These are phyloP conservation scores for Boletus insuetus DNA, from an alignment of 768 basidiomycete genomes.

Conservation along the genomic window DNA sequence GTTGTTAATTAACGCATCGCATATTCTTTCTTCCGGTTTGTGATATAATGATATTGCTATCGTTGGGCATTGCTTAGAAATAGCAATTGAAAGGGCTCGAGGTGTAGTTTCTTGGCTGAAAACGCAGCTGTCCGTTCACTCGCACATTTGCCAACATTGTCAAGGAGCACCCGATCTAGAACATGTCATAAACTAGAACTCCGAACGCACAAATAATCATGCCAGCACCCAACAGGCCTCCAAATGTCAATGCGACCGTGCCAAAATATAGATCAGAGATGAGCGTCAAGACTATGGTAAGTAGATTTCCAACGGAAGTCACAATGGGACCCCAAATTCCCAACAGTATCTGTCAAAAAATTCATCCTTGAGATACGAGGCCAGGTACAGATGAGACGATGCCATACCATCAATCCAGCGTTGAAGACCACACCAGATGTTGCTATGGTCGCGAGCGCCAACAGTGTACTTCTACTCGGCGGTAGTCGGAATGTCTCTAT, in stretches of 20 bases:
- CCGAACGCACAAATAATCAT: slow-evolving; percentile 83
- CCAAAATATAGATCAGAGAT: slow-evolving; percentile 76
- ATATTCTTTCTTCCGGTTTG: slow-evolving; percentile 35
- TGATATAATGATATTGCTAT: slow-evolving; percentile 42
- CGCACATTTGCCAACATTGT: background rate
- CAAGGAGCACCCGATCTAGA: slow-evolving; percentile 23
- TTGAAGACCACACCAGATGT: slow-evolving; percentile 76
- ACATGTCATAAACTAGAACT: slow-evolving; percentile 73
- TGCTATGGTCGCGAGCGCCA: slow-evolving; percentile 67
- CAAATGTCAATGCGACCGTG: slow-evolving; percentile 58
- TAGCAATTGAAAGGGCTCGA: background rate
- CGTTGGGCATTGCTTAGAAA: slow-evolving; percentile 8
- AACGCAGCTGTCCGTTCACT: background rate
- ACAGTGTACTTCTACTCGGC: slow-evolving; percentile 38
- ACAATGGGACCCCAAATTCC: slow-evolving; percentile 88
- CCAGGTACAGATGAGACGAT: background rate
- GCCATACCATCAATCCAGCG: slow-evolving; percentile 76
- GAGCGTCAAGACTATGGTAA: slow-evolving; percentile 90
- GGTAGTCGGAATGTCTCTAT: slow-evolving; percentile 71
- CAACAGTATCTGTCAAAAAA: slow-evolving; percentile 58
- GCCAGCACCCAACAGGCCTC: slow-evolving; percentile 74
- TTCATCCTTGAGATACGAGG: slow-evolving; percentile 1
- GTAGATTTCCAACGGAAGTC: slow-evolving; percentile 84
- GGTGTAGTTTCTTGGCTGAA: background rate
- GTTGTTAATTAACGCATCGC: slow-evolving; percentile 34